Percentiles rank a stretch among this genome's conserved stretches.
phyloP scores from a whole-genome alignment of 768 basidiomycete genomes.

The Lentinus tigrinus region DNA sequence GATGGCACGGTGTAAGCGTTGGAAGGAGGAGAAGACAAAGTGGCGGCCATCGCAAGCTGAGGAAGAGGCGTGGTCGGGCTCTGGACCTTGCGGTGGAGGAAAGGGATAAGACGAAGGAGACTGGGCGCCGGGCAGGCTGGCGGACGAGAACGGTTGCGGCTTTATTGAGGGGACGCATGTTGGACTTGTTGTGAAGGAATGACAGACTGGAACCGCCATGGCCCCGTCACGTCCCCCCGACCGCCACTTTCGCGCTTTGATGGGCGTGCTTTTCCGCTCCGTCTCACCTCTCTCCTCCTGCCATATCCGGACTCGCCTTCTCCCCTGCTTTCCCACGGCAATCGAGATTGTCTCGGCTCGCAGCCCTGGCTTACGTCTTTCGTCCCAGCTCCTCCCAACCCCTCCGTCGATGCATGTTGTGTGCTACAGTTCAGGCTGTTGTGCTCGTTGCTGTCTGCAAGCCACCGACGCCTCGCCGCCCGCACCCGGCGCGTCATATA shows the following conservation, averaged over 20 bases:
- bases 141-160: background rate
- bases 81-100: background rate
- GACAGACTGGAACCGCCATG: background rate
- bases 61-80: background rate
- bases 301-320: too few relatives aligned
- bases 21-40: background rate
- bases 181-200: background rate
- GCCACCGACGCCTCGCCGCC: too few relatives aligned
- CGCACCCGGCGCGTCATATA: too few relatives aligned
- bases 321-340: too few relatives aligned
- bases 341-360: too few relatives aligned
- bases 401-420: too few relatives aligned
- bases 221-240: background rate
- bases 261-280: background rate
- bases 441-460: too few relatives aligned
- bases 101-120: background rate
- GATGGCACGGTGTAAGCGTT: background rate
- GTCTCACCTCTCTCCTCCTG: too few relatives aligned
- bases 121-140: background rate
- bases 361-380: too few relatives aligned
- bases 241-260: background rate
- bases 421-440: too few relatives aligned
- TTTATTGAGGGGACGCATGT: constrained; percentile 1
- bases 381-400: too few relatives aligned
- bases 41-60: background rate